Evolutionary conservation across 352 stramenopile species (phyloP), one percentile per base, ranked within the genome.

Genomic region (Phytophthora parvispora): DNA sequence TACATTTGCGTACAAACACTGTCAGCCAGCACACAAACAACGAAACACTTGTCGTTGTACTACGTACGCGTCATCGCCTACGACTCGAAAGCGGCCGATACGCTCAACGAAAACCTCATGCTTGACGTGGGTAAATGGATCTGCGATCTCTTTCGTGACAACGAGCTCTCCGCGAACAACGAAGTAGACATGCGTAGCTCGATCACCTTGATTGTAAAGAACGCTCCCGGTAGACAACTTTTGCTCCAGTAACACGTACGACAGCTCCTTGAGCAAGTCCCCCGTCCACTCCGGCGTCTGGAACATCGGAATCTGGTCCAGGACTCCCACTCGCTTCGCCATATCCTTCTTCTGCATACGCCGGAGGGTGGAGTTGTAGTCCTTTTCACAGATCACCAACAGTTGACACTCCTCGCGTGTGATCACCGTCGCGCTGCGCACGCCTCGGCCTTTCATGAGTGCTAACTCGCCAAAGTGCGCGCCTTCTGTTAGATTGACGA

Each of bases 51-150:
- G n/a, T n/a, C n/a, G n/a, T n/a, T n/a, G 15, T 24, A 27, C 2
- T n/a, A 86, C 83, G 58, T 88, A 93, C 80, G 86, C 84, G 55
- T 94, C 86, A 36, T 92, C 84, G 1, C 84, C 84, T 7, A 94
- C 68, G 4, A 94, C 83, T 7, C 79, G 82, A 50, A 80, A 91
- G 1, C 81, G 80, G 1, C 82, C 78, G 50, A 92, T 72, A 4
- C 86, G 82, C 52, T 89, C 82, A 1, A 91, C 79, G n/a, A 91
- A 75, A 34, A 81, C 78, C 3, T 77, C 62, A 22, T 86, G 69
- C 9, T 65, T 76, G 8, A 64, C 25, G 0, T 78, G 58, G 0
- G 69, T 77, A 12, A 77, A 64, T 0, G 74, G 77, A 28, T 92
- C 81, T 5, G 66, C 55, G 32, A 92, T 80, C 13, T 81, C 60